Percentiles rank a stretch among this genome's conserved stretches.
These are phyloP conservation scores for Botrytis hyacinthi DNA, from an alignment of 2,329 filamentous ascomycete genomes.

Conservation along the genomic window DNA sequence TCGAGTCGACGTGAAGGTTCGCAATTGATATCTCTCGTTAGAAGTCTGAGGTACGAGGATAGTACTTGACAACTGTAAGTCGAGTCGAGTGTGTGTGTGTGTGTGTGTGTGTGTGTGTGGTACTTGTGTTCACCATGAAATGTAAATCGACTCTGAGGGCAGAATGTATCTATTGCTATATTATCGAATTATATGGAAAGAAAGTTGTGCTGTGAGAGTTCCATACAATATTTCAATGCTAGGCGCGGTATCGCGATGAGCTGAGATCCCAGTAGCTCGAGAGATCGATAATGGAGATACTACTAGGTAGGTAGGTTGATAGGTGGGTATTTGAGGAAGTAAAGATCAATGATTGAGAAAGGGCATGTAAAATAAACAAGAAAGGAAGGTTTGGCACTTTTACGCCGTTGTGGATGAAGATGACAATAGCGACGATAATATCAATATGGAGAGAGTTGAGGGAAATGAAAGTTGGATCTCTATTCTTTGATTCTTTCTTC, in stretches of 20 bases:
- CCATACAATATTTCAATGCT: not conserved
- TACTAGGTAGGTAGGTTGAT: no score
- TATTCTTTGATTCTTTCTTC: constrained; percentile 3
- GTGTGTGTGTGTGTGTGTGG: not conserved
- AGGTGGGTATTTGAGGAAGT: not conserved
- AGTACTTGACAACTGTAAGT: not conserved
- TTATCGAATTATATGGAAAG: not conserved
- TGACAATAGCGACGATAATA: not conserved
- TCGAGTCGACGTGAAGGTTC: constrained; percentile 10
- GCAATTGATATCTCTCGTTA: not conserved
- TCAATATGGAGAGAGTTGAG: not conserved
- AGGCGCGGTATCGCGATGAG: not conserved
- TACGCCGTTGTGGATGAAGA: not conserved
- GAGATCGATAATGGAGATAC: not conserved
- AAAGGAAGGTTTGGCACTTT: not conserved
- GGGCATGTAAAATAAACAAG: not conserved
- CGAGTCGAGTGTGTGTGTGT: not conserved
- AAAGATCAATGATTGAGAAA: not conserved
- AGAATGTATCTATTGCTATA: not conserved
- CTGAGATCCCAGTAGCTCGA: not conserved
- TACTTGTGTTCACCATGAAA: not conserved
- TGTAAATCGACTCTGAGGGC: not conserved
- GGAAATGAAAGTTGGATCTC: not conserved
- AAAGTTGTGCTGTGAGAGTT: not conserved
- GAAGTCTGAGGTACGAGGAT: not conserved